Percentiles rank a stretch among this genome's conserved stretches.
phyloP scores from a whole-genome alignment of 73 alveolate genomes.

The Paramecium bursaria region DNA sequence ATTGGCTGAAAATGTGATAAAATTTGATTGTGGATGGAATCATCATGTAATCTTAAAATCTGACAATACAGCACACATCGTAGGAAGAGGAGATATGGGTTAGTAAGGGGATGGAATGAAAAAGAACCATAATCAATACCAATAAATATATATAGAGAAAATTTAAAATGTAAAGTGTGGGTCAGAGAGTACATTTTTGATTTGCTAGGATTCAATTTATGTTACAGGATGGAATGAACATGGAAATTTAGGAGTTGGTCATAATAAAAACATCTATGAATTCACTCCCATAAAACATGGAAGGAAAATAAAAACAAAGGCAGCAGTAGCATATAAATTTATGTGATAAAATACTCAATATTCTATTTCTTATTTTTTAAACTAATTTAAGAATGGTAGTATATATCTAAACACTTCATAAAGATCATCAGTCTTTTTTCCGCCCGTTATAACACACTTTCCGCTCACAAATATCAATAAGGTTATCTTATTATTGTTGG shows the following conservation, averaged over 20 bases:
- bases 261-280: conserved; percentile 63
- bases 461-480: conserved; percentile 95
- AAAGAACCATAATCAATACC: not conserved
- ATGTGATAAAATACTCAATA: conserved; percentile 48
- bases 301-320: conserved; percentile 2
- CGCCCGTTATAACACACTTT: conserved; percentile 97
- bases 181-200: conserved; percentile 66
- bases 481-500: conserved; percentile 87
- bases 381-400: conserved; percentile 82
- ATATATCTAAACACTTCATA: conserved; percentile 85
- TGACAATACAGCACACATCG: not conserved
- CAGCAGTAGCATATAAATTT: not conserved
- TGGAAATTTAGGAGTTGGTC: conserved; percentile 78
- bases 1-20: conserved; percentile 5
- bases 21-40: conserved; percentile 64
- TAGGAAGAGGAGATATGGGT: conserved; percentile 57
- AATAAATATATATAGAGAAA: not conserved
- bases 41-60: not conserved
- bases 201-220: conserved; percentile 50
- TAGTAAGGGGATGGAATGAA: conserved; percentile 48
- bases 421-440: conserved; percentile 88
- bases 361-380: conserved; percentile 73
- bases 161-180: conserved; percentile 54
- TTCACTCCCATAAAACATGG: conserved; percentile 25
- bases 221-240: conserved; percentile 85